A percentile compares a stretch with the other conserved stretches of the same genome.
phyloP scores from a whole-genome alignment of 1,139 yeast genomes.

The Suhomyces panamericanus region DNA sequence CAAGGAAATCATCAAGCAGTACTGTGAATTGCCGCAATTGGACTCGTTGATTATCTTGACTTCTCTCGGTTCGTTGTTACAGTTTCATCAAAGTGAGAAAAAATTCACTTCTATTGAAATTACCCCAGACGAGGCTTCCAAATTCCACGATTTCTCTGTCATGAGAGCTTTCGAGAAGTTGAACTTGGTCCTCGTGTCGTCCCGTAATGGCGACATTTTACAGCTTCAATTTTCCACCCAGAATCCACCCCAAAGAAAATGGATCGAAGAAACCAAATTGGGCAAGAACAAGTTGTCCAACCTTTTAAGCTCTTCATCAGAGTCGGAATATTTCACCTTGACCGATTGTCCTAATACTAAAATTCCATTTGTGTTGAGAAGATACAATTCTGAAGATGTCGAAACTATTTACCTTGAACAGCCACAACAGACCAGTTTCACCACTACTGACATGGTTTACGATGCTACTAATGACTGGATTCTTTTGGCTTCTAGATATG shows the following conservation, averaged over 20 bases:
- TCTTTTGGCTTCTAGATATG: slow-evolving; percentile 71
- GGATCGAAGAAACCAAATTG: slow-evolving; percentile 25
- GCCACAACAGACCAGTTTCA: slow-evolving; percentile 52
- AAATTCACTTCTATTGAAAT: slow-evolving; percentile 30
- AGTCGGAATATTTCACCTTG: slow-evolving; percentile 36
- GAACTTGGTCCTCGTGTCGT: slow-evolving; percentile 48
- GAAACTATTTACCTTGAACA: slow-evolving; percentile 24
- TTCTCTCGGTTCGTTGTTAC: slow-evolving; percentile 57
- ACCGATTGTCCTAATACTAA: slow-evolving; percentile 70
- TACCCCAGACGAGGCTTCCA: slow-evolving; percentile 22
- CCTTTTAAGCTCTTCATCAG: slow-evolving; percentile 36
- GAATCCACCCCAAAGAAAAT: slow-evolving; percentile 17
- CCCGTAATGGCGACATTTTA: slow-evolving; percentile 55
- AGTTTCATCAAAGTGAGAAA: slow-evolving; percentile 23
- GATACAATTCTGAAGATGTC: slow-evolving; percentile 26
- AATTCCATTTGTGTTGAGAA: slow-evolving; percentile 53
- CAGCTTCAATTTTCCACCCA: slow-evolving; percentile 39
- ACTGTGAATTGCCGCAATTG: slow-evolving; percentile 40
- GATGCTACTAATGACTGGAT: slow-evolving; percentile 42
- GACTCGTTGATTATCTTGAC: slow-evolving; percentile 56
- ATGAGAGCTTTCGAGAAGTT: slow-evolving; percentile 46
- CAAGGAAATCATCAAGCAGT: slow-evolving; percentile 65
- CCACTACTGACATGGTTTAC: slow-evolving; percentile 56
- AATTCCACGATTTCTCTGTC: slow-evolving; percentile 50
- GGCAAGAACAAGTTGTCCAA: slow-evolving; percentile 53